Base-by-base conservation (phyloP, 1,284 basidiomycete species). In the Pulveroboletus sp. region DNA sequence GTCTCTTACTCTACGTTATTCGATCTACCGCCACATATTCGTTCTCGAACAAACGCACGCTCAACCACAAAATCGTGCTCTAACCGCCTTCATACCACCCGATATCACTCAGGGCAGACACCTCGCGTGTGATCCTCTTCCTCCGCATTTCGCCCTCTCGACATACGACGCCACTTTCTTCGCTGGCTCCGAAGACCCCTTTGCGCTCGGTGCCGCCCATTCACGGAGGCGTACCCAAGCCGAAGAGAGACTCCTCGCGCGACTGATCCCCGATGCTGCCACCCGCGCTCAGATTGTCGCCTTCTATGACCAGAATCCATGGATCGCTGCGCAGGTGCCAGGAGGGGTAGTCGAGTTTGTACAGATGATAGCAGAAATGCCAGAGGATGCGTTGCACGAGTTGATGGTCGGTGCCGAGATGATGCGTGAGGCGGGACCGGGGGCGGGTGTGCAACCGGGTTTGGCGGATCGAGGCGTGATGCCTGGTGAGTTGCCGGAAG, bases 51-150 rank as follows among this genome's bases (percentile, higher is more conserved):
- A 84, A 12, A 78, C 80, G 31, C 84, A 82, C 57, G 65, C 65
- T 26, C 67, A 69, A 47, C 54, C 68, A 6, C 70, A 67, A 50
- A 79, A 81, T 14, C 77, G 79, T 12, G 46, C 47, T 29, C 72
- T 91, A 8, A 82, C 89, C 52, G 78, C 84, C 2, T 95, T 92
- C 75, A 78, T 94, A 54, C 91, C 91, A 0, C 76, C 79, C 3
- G 62, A 74, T 3, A 72, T 85, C 10, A 69, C 80, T n/a, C 69
- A 76, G 20, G 72, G 73, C 15, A 81, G 83, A 59, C 77, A 83
- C 18, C 75, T 92, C 50, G 83, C 87, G 4, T 95, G 88, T 62
- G 93, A 96, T 67, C 92, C 92, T 1, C 74, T 95, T 1, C 91
- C 92, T 1, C 92, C 93, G 0, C 74, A 72, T 4, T 80, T 81